Percentiles rank a stretch among this genome's conserved stretches.
These are phyloP conservation scores for Rhizopus microsporus DNA, from an alignment of 371 early-diverging fungal genomes.

Conservation along the genomic window DNA sequence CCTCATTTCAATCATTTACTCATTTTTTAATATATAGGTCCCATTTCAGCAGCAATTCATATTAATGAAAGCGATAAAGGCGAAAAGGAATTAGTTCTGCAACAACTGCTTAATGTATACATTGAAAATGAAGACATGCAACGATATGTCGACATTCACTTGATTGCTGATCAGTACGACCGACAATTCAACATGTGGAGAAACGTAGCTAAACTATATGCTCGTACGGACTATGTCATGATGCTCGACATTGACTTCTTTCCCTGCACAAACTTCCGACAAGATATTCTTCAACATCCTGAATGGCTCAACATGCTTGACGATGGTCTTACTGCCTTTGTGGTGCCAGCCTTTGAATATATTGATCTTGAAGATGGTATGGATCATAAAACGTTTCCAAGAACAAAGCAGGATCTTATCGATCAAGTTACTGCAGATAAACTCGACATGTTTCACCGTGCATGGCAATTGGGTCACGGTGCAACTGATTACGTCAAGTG, in stretches of 20 bases:
- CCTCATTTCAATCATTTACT: neutral
- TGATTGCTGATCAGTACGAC: slow-evolving; percentile 64
- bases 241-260: slow-evolving; percentile 75
- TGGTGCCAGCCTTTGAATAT: slow-evolving; percentile 72
- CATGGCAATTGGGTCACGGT: slow-evolving; percentile 67
- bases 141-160: slow-evolving; percentile 64
- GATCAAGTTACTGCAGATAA: slow-evolving; percentile 44
- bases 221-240: slow-evolving; percentile 67
- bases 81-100: slow-evolving; percentile 43
- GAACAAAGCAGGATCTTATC: slow-evolving; percentile 46
- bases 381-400: slow-evolving; percentile 59
- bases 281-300: slow-evolving; percentile 41
- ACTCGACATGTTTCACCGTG: slow-evolving; percentile 63
- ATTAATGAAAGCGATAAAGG: slow-evolving; percentile 61
- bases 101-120: slow-evolving; percentile 54
- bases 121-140: slow-evolving; percentile 54
- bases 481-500: slow-evolving; percentile 63
- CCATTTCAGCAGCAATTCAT: slow-evolving; percentile 64
- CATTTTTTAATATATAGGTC: slow-evolving; percentile 17
- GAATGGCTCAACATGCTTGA: slow-evolving; percentile 43
- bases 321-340: slow-evolving; percentile 54
- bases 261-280: slow-evolving; percentile 63
- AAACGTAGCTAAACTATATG: slow-evolving; percentile 69
- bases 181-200: slow-evolving; percentile 77
- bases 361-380: slow-evolving; percentile 54